Evolutionary conservation across 2,329 filamentous ascomycete species (phyloP), one percentile per base, ranked within the genome.

Genomic region (Madurella fahalii): DNA sequence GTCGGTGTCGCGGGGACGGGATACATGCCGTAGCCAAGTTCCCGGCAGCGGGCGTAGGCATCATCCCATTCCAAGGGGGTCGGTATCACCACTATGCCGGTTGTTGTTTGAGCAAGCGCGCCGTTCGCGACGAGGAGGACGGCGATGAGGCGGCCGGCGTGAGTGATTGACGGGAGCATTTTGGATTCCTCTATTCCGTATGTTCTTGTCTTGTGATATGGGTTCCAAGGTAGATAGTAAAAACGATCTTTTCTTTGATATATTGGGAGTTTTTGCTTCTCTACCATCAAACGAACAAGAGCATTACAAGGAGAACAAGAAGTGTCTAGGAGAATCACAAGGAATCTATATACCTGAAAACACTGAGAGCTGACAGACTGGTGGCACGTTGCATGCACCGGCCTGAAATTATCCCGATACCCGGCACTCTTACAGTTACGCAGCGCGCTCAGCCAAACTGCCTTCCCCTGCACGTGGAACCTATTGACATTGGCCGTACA

Each of bases 301-400:
- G 25, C 4, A 25, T 25, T 3, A 25, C 25, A 25, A 25, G 7
- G 25, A 25, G 25, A 25, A 25, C 25, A 25, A 25, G 25, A 3
- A 4, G 25, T 3, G 4, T 25, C 25, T 7, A 25, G 25, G 25
- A 7, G 4, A 25, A 7, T 7, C 25, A 4, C 7, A 25, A 25
- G 25, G 25, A 25, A 25, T 3, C 25, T 25, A 4, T 25, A 25
- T 25, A 25, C 25, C 4, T 25, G 25, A 25, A 25, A 25, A 25
- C 25, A 7, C 25, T 7, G 25, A 3, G 25, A 25, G 4, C 25
- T 25, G 25, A 7, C 4, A 25, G n/a, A 12, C 30, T 40, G 16
- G 39, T 30, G 47, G 40, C 9, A 40, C 8, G 42, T 52, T 52
- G 17, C 50, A 52, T 46, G 13, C n/a, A 30, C 7, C 50, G 50